A percentile compares a stretch with the other conserved stretches of the same genome.
These are phyloP conservation scores for Zymoseptoria passerinii DNA, from an alignment of 2,329 filamentous ascomycete genomes.

Conservation along the genomic window DNA sequence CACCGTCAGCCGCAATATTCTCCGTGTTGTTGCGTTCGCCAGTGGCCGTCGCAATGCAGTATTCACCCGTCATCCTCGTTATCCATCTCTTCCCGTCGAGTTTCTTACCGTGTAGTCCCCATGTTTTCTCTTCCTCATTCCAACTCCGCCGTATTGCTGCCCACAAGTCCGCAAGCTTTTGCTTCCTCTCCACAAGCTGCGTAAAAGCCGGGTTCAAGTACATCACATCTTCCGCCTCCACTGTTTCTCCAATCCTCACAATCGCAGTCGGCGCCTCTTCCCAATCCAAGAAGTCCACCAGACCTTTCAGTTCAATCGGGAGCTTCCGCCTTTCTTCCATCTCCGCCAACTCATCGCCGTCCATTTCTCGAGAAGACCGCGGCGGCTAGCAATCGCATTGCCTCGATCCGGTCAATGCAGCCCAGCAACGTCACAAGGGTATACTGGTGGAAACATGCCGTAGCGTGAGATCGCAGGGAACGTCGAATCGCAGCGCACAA, in stretches of 20 bases:
- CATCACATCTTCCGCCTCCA: background rate
- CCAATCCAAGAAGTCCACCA: constrained; percentile 17
- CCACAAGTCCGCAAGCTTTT: constrained; percentile 7
- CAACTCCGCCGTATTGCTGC: constrained; percentile 3
- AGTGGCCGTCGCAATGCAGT: background rate
- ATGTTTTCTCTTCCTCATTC: background rate
- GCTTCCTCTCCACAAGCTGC: background rate
- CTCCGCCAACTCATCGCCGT: background rate
- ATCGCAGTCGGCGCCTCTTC: constrained; percentile 17
- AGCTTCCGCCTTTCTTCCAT: constrained; percentile 1
- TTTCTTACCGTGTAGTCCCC: constrained; percentile 5
- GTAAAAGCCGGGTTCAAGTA: constrained; percentile 15
- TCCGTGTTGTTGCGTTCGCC: background rate
- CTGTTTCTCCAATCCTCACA: background rate
- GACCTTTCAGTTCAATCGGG: constrained; percentile 15
- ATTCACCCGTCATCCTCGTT: background rate
- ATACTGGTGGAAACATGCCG: background rate
- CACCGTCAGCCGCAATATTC: background rate
- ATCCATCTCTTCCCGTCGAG: constrained; percentile 13
- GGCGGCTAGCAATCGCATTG: background rate
- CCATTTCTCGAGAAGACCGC: background rate
- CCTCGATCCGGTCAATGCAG: background rate
- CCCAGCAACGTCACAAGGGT: background rate
- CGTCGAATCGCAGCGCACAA: background rate
- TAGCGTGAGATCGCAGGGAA: background rate